phyloP scores from a whole-genome alignment of 2,329 filamentous ascomycete species.

The Tothia fuscella region DNA sequence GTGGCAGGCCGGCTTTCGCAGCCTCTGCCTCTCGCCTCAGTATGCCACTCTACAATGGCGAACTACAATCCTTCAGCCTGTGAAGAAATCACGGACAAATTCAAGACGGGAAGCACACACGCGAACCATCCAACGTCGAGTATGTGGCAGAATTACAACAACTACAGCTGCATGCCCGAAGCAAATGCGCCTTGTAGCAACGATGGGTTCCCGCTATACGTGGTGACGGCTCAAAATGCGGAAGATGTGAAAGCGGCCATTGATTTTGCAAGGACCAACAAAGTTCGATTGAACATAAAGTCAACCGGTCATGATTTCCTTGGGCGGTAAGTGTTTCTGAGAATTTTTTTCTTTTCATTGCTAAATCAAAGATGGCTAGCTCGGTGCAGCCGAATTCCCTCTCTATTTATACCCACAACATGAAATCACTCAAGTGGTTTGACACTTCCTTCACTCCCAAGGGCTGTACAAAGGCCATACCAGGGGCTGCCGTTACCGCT shows the following conservation, averaged over 20 bases:
- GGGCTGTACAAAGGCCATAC: slow-evolving; percentile 4
- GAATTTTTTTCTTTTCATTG: neutral
- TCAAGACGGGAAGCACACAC: neutral
- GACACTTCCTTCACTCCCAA: slow-evolving; percentile 3
- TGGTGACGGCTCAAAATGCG: slow-evolving; percentile 6
- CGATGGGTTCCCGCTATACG: slow-evolving; percentile 9
- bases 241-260: slow-evolving; percentile 6
- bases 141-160: slow-evolving; percentile 11
- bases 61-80: neutral
- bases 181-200: neutral
- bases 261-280: slow-evolving; percentile 8
- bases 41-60: slow-evolving; percentile 1
- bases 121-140: slow-evolving; percentile 2
- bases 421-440: slow-evolving; percentile 5
- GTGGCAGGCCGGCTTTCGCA: slow-evolving; percentile 6
- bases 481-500: slow-evolving; percentile 4
- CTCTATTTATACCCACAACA: slow-evolving; percentile 10
- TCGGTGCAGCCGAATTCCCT: slow-evolving; percentile 1
- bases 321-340: slow-evolving; percentile 4
- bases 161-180: slow-evolving; percentile 10
- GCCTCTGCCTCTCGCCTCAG: slow-evolving; percentile 4
- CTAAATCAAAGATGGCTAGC: neutral
- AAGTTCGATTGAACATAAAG: slow-evolving; percentile 8
- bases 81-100: neutral
- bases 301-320: slow-evolving; percentile 10